phyloP scores from a whole-genome alignment of 2,329 filamentous ascomycete species.

The Nothopassalora personata region DNA sequence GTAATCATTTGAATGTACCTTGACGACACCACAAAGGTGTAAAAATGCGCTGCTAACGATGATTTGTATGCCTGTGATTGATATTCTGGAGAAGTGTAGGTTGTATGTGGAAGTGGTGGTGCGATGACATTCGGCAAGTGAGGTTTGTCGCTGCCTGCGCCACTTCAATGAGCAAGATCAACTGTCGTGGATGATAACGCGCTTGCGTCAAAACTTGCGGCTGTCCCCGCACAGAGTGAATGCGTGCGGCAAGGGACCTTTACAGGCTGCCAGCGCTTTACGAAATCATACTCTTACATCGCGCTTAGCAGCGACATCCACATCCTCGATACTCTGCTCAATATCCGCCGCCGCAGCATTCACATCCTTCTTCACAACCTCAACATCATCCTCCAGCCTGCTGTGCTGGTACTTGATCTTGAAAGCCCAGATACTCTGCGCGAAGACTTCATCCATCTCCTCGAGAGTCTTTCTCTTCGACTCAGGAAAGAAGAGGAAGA shows the following conservation, averaged over 20 bases:
- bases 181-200: too few relatives aligned
- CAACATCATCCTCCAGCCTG: conserved; percentile 4
- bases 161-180: too few relatives aligned
- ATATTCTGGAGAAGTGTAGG: too few relatives aligned
- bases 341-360: conserved; percentile 5
- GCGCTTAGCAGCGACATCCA: background rate
- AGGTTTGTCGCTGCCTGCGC: too few relatives aligned
- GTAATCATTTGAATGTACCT: background rate
- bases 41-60: background rate
- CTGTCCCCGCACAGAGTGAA: too few relatives aligned
- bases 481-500: conserved; percentile 14
- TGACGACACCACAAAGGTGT: background rate
- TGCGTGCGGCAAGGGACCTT: background rate
- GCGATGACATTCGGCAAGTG: too few relatives aligned
- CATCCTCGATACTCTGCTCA: background rate
- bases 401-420: conserved; percentile 10
- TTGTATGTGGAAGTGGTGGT: too few relatives aligned
- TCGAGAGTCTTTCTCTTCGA: conserved; percentile 17
- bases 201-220: too few relatives aligned
- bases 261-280: background rate
- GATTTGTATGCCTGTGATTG: too few relatives aligned
- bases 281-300: background rate
- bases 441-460: conserved; percentile 37
- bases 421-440: conserved; percentile 12
- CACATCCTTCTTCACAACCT: conserved; percentile 6